Evolutionary conservation across 495 filamentous ascomycete species (phyloP).

Genomic region (Achaetomiella virescens): DNA sequence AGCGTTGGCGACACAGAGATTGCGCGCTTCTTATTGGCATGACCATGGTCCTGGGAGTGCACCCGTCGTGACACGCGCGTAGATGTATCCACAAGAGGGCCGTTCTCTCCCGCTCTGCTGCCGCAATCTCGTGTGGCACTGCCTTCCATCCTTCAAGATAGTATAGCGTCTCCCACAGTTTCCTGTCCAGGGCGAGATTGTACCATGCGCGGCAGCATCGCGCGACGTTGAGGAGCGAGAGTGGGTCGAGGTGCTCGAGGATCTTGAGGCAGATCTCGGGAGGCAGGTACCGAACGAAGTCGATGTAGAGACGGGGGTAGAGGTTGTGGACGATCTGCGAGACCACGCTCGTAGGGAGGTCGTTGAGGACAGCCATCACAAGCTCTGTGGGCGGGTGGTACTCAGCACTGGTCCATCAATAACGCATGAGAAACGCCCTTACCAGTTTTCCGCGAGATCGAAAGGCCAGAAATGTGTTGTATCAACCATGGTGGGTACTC

Average conservation of each 20-base stretch:
- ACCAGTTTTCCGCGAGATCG: conserved; percentile 45
- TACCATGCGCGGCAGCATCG: conserved; percentile 78
- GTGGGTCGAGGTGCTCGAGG: conserved; percentile 73
- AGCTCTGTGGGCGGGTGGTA: conserved; percentile 38
- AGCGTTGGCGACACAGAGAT: conserved; percentile 29
- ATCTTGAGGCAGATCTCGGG: conserved; percentile 84
- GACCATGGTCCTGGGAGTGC: conserved; percentile 34
- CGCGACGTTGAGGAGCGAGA: conserved; percentile 70
- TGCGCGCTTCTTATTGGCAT: conserved; percentile 41
- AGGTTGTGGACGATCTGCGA: conserved; percentile 69
- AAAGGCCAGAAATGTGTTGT: conserved; percentile 40
- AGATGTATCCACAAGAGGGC: conserved; percentile 12
- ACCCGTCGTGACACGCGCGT: conserved; percentile 25
- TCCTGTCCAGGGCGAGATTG: conserved; percentile 69
- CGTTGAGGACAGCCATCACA: conserved; percentile 59
- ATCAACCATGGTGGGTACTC: conserved; percentile 39
- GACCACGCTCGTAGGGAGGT: conserved; percentile 68
- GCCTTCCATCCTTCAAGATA: conserved; percentile 78
- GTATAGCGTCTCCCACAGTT: conserved; percentile 80
- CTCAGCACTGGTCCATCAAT: not conserved
- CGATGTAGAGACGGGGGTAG: conserved; percentile 78
- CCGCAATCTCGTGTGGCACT: conserved; percentile 55
- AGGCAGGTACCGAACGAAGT: conserved; percentile 79
- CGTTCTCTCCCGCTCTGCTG: conserved; percentile 58
- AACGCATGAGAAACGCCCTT: conserved; percentile 16